phyloP scores from a whole-genome alignment of 192 early-diverging fungal species.

The Globomyces pollinis-pini region DNA sequence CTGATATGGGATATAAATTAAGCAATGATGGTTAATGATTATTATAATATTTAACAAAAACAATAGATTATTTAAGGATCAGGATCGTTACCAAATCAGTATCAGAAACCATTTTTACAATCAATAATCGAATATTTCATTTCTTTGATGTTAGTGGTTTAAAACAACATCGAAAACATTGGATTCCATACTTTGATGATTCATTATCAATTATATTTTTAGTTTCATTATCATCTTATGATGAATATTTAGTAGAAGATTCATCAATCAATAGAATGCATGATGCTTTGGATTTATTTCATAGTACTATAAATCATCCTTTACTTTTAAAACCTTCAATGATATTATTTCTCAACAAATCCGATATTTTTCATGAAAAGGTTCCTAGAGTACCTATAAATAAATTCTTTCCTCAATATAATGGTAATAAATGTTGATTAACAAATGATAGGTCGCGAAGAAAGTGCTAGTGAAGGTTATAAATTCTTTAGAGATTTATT shows the following conservation, averaged over 20 bases:
- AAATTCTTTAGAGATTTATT: conserved; percentile 4
- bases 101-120: conserved; percentile 27
- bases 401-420: conserved; percentile 37
- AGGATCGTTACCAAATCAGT: conserved; percentile 28
- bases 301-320: conserved; percentile 27
- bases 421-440: conserved; percentile 12
- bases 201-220: conserved; percentile 36
- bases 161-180: conserved; percentile 10
- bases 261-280: conserved; percentile 31
- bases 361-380: conserved; percentile 39
- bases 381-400: conserved; percentile 19
- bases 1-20: too few species aligned
- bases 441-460: not conserved
- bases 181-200: conserved; percentile 38
- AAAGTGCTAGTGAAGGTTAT: not conserved
- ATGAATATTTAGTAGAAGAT: conserved; percentile 38
- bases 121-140: conserved; percentile 17
- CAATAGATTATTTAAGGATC: conserved; percentile 30
- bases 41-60: not conserved
- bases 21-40: too few species aligned
- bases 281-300: conserved; percentile 38
- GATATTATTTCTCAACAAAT: conserved; percentile 45
- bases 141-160: conserved; percentile 14
- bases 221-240: conserved; percentile 25
- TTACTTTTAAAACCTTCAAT: conserved; percentile 25